phyloP scores from a whole-genome alignment of 1,284 basidiomycete genomes.

The Cutaneotrichosporon cutaneum region DNA sequence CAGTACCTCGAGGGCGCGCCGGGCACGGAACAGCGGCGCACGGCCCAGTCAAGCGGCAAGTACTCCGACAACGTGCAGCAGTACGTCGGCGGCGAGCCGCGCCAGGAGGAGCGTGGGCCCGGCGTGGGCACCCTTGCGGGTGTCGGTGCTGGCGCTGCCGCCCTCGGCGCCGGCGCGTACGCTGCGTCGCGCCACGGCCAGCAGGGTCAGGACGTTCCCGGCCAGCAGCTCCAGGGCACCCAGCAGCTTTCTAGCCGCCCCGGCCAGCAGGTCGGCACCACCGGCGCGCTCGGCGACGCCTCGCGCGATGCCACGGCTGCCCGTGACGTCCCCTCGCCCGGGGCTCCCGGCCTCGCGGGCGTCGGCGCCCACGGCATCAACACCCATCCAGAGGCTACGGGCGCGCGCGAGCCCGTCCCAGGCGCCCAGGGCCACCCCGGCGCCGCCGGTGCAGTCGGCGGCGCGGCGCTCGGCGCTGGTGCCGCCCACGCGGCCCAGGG shows the following conservation, averaged over 20 bases:
- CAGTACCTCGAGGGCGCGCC: too few relatives aligned
- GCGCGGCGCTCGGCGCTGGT: too few relatives aligned
- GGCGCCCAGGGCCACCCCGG: too few relatives aligned
- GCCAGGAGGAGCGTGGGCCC: too few relatives aligned
- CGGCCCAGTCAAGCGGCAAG: too few relatives aligned
- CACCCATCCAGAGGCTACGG: not conserved
- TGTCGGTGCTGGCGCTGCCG: not conserved
- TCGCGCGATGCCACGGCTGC: not conserved
- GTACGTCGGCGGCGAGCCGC: too few relatives aligned
- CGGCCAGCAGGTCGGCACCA: not conserved
- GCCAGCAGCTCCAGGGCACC: not conserved
- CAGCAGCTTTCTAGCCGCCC: not conserved
- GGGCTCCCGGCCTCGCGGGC: not conserved
- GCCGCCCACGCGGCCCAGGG: too few relatives aligned
- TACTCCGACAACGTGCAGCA: too few relatives aligned
- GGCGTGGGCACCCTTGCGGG: not conserved
- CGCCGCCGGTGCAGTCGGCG: too few relatives aligned
- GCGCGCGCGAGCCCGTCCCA: too few relatives aligned
- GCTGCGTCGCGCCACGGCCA: not conserved
- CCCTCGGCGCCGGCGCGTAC: slow-evolving; percentile 4
- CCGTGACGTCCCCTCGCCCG: not conserved
- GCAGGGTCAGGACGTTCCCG: not conserved
- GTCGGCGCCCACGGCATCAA: not conserved
- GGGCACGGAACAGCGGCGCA: too few relatives aligned
- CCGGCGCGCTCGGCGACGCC: not conserved